Evolutionary conservation across 2,329 filamentous ascomycete species (phyloP), one percentile per base, ranked within the genome.

Genomic region (Emmonsiellopsis sp.): DNA sequence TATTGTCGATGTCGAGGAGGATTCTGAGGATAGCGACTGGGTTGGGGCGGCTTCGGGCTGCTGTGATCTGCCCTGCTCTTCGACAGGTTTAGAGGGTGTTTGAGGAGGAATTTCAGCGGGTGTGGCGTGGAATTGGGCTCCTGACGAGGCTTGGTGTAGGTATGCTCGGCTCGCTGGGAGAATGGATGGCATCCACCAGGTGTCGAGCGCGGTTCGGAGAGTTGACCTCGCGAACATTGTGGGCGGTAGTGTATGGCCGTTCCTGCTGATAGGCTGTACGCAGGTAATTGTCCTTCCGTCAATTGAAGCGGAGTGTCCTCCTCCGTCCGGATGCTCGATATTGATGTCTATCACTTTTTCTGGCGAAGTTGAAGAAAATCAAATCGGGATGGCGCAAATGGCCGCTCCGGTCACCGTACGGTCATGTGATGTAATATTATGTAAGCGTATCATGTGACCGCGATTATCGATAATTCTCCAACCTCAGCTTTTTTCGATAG

Each of bases 171-270:
- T 53, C n/a, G 61, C 62, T 43, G 65, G 60, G 52, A 63, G 59
- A 51, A 57, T 58, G 31, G 58, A 33, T 48, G 50, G 45, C 32
- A 47, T 21, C 45, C 44, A 39, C 39, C 52, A 49, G 37, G 51
- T 33, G n/a, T 63, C 67, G 61, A 59, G 59, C 55, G 60, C 62
- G 57, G 59, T 59, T 48, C 46, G 61, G 52, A 60, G 42, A 54
- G 65, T 60, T 11, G 68, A 63, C 56, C 70, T 65, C 48, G 68
- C 66, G 46, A 72, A 68, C 70, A 72, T 72, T 17, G 37, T 61
- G 45, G 39, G 6, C 27, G n/a, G 34, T 17, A n/a, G 5, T 52
- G 7, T 39, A 27, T 14, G 42, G 11, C 32, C 13, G 17, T 1
- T 42, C 13, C 17, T 7, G 11, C 6, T 49, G 13, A 31, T 14